These are phyloP conservation scores for Euptelea pleiosperma DNA, from an alignment of 164 flowering plant genomes.

Conservation along the genomic window DNA sequence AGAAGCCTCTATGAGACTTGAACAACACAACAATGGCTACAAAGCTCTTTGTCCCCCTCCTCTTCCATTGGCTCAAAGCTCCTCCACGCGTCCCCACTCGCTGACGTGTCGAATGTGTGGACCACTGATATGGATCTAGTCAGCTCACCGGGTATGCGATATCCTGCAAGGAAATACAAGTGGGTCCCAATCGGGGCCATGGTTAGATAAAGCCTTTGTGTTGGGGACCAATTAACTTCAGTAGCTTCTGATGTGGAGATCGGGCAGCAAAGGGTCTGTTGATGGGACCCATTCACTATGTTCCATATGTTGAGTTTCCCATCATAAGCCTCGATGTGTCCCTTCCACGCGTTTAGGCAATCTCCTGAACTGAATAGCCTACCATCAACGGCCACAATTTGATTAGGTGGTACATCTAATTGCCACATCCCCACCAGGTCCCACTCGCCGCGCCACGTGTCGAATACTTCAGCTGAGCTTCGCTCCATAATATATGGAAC, in stretches of 20 bases:
- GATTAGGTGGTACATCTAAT: slow-evolving; percentile 62
- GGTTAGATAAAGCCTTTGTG: slow-evolving; percentile 36
- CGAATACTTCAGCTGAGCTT: slow-evolving; percentile 60
- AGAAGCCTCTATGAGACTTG: slow-evolving; percentile 11
- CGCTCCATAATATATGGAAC: slow-evolving; percentile 23
- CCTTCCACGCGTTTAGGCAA: slow-evolving; percentile 60
- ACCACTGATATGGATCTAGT: slow-evolving; percentile 35
- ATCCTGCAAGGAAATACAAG: slow-evolving; percentile 54
- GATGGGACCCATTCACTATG: slow-evolving; percentile 44
- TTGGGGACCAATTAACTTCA: slow-evolving; percentile 5
- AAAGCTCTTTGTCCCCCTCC: slow-evolving; percentile 48
- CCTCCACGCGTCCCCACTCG: slow-evolving; percentile 38
- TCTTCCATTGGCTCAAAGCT: slow-evolving; percentile 48
- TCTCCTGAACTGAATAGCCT: slow-evolving; percentile 60
- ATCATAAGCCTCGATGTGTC: slow-evolving; percentile 59
- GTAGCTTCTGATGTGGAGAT: slow-evolving; percentile 5
- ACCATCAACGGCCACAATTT: slow-evolving; percentile 46
- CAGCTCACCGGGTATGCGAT: slow-evolving; percentile 27
- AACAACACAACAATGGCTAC: slow-evolving; percentile 56
- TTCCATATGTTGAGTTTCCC: slow-evolving; percentile 53
- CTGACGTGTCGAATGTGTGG: slow-evolving; percentile 48
- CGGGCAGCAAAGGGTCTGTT: slow-evolving; percentile 23
- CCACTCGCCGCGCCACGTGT: slow-evolving; percentile 36
- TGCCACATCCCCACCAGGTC: slow-evolving; percentile 54
- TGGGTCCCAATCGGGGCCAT: slow-evolving; percentile 55